A percentile compares a stretch with the other conserved stretches of the same genome.
These are phyloP conservation scores for Silybum marianum DNA, from an alignment of 129 eudicot species.

Conservation along the genomic window DNA sequence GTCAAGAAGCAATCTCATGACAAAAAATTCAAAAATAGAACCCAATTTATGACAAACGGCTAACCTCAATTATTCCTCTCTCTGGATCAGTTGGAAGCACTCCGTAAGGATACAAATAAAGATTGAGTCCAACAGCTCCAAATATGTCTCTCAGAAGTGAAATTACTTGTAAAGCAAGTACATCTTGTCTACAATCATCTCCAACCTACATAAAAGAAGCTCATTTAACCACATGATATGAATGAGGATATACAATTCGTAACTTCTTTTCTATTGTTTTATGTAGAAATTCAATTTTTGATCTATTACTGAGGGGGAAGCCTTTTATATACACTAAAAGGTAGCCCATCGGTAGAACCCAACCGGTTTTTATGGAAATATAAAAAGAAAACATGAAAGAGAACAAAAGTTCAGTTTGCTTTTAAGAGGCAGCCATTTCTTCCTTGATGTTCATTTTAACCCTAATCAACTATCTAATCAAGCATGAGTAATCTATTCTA, in stretches of 20 bases:
- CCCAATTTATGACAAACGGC: conserved; percentile 5
- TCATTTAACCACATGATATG: conserved; percentile 11
- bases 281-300: neutral
- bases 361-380: neutral
- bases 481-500: no score
- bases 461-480: no score
- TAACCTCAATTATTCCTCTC: conserved; percentile 96
- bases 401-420: no score
- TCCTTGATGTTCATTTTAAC: no score
- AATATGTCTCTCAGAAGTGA: conserved; percentile 90
- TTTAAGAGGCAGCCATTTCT: no score
- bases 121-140: conserved; percentile 75
- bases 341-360: neutral
- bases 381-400: no score
- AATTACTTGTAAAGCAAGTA: conserved; percentile 97
- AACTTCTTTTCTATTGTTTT: neutral
- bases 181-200: conserved; percentile 98
- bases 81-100: conserved; percentile 98
- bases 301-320: neutral
- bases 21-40: neutral
- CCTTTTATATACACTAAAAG: no score
- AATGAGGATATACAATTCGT: neutral
- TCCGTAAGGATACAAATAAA: conserved; percentile 93
- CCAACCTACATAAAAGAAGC: conserved; percentile 66
- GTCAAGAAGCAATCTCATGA: neutral